Conservation (phyloP, 2,329 filamentous ascomycete genomes). For the Leptographium flavum region DNA sequence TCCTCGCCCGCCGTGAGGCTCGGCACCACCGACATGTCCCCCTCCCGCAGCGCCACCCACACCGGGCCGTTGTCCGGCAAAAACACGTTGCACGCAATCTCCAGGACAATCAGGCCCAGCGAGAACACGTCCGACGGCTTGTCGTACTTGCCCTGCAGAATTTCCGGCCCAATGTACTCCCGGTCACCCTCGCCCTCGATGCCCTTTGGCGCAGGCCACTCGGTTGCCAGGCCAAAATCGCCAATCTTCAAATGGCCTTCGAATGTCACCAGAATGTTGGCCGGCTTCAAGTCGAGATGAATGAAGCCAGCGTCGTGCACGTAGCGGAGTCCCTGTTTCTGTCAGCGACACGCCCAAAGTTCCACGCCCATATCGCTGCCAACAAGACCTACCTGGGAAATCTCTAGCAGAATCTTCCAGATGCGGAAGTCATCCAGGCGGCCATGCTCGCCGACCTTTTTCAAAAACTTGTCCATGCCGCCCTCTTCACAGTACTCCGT, state of each 20-base stretch:
- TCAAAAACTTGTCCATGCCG: conserved; percentile 73
- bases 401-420: conserved; percentile 91
- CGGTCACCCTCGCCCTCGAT: conserved; percentile 90
- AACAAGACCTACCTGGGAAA: conserved; percentile 53
- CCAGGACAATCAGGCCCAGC: conserved; percentile 83
- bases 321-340: conserved; percentile 62
- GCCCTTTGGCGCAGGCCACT: conserved; percentile 59
- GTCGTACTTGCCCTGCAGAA: conserved; percentile 72
- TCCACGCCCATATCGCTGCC: neutral
- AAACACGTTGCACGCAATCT: conserved; percentile 86
- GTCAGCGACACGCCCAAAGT: conserved; percentile 7
- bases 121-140: conserved; percentile 91
- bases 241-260: conserved; percentile 74
- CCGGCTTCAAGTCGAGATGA: conserved; percentile 74
- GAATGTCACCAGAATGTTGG: conserved; percentile 70
- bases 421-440: conserved; percentile 93
- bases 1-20: conserved; percentile 71
- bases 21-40: conserved; percentile 78
- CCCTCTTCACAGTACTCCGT: conserved; percentile 95
- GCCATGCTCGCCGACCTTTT: conserved; percentile 68
- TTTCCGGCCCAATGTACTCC: conserved; percentile 90
- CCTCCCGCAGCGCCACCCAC: conserved; percentile 80
- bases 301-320: conserved; percentile 83
- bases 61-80: conserved; percentile 84
- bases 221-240: conserved; percentile 71